Base-by-base conservation (phyloP, 176 grass and related monocot species). In the Panicum miliaceum region DNA sequence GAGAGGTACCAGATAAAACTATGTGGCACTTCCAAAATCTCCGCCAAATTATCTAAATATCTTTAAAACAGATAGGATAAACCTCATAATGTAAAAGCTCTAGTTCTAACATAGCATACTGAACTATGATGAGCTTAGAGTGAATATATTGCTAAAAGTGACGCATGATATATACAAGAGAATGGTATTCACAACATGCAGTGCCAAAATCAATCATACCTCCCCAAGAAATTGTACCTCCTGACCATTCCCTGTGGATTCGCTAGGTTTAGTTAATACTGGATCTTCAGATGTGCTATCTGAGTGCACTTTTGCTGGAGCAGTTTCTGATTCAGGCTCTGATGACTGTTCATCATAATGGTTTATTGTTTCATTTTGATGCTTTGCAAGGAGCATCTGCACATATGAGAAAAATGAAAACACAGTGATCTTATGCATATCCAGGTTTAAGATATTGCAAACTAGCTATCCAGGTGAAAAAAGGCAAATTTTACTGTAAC, bases 221-320 rank as follows among this genome's bases (percentile, higher is more conserved):
- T 96, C 91, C 38, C 89, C 93, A 76, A 92, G 71, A 90, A 90
- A 99, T 81, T 90, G 75, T 65, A 83, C 89, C 48, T 93, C 60
- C 61, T 88, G 85, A 79, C 78, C 90, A 91, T 96, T 96, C 19
- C 71, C 75, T 9, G 40, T 64, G 65, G 87, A 68, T 82, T 88
- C 83, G n/a, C 68, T 90, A 73, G 75, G 88, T 87, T 68, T 87
- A 71, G 64, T 86, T 73, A 83, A 68, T 68, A 76, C 71, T 81
- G 86, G 84, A 58, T 82, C 81, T 87, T 89, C 85, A 52, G 43
- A 79, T 77, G 80, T 74, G 72, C 79, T 87, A 77, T 69, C 71
- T 81, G 84, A 76, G 57, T 83, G 66, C 34, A 82, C 64, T 68
- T 83, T 68, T 29, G 50, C 88, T 62, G 69, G 70, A 18, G 76